These are phyloP conservation scores for Chrysopogon serrulatus DNA, from an alignment of 176 grass and related monocot genomes.

Conservation along the genomic window DNA sequence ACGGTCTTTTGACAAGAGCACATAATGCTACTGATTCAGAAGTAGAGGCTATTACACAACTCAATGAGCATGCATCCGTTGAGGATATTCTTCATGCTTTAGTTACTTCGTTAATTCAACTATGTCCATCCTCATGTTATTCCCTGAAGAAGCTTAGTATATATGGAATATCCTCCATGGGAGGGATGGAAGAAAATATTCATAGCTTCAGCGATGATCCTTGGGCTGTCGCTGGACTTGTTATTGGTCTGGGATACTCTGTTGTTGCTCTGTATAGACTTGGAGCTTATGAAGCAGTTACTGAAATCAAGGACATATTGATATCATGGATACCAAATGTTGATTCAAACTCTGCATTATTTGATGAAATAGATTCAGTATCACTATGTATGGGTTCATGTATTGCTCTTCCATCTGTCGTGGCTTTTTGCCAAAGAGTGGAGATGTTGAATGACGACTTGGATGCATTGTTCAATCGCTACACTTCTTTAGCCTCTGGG, in stretches of 20 bases:
- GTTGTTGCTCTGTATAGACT: conserved; percentile 68
- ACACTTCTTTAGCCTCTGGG: conserved; percentile 64
- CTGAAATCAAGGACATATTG: conserved; percentile 73
- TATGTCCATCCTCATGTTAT: conserved; percentile 54
- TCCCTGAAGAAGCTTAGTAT: conserved; percentile 57
- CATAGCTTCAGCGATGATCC: conserved; percentile 68
- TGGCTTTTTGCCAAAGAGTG: conserved; percentile 81
- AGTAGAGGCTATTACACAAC: conserved; percentile 35
- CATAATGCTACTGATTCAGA: conserved; percentile 39
- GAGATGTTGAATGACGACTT: conserved; percentile 67
- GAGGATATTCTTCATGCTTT: conserved; percentile 60
- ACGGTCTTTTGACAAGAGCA: conserved; percentile 56
- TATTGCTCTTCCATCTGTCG: conserved; percentile 67
- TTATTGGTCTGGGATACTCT: conserved; percentile 71
- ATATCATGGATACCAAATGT: conserved; percentile 70
- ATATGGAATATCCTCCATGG: conserved; percentile 31
- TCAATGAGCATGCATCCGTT: conserved; percentile 52
- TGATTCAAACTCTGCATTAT: conserved; percentile 30
- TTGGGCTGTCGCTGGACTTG: conserved; percentile 79
- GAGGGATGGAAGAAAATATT: conserved; percentile 44
- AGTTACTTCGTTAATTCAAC: conserved; percentile 38
- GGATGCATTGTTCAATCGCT: conserved; percentile 64
- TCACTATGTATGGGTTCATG: conserved; percentile 75
- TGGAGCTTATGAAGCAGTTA: conserved; percentile 63
- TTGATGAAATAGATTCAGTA: conserved; percentile 46